Base-by-base conservation (phyloP, 2,329 filamentous ascomycete species). In the Neofusicoccum sp. region DNA sequence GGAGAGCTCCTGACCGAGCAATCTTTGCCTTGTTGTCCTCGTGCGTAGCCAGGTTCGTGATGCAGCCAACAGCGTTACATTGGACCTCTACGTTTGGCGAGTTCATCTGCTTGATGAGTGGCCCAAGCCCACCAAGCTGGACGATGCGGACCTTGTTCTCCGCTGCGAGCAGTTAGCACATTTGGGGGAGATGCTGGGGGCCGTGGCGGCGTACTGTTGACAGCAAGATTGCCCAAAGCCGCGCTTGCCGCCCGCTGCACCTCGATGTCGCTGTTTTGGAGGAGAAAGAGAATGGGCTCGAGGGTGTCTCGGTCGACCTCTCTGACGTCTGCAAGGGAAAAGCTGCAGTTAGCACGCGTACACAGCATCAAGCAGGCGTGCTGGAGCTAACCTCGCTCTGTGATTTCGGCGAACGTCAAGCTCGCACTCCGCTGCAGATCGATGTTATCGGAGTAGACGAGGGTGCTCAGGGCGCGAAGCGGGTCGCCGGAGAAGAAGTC, bases 1-100 rank as follows among this genome's bases (percentile, higher is more conserved):
- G 91, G 61, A 99, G 82, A 59, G 95, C 95, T 62, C 95, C 95
- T 3, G 95, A 99, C 63, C 91, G 86, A 67, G 95, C 95, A 75
- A 99, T 99, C 79, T 96, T 97, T 62, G 95, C 93, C 80, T 99
- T 99, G 80, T 99, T 99, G 69, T 98, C 95, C 78, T 99, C 95
- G 71, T 99, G 95, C 2, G 95, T 99, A 59, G 95, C 95, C 61
- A 99, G 79, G 73, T 99, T 99, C 47, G 95, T 99, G 75, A 99
- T 99, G 80, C 95, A 99, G 56, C 95, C 95, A 63, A 99, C 95
- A 44, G 95, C 95, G 76, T 99, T 99, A 82, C 95, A 99, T 78
- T 99, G 95, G 28, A 99, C 95, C 75, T 99, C 95, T 67, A 99
- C 95, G 70, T 99, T 99, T 48, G 89, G 86, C 61, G 93, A 98